A percentile compares a stretch with the other conserved stretches of the same genome.
These are phyloP conservation scores for Dalbergia oliveri DNA, from an alignment of 306 rosid genomes.

Conservation along the genomic window DNA sequence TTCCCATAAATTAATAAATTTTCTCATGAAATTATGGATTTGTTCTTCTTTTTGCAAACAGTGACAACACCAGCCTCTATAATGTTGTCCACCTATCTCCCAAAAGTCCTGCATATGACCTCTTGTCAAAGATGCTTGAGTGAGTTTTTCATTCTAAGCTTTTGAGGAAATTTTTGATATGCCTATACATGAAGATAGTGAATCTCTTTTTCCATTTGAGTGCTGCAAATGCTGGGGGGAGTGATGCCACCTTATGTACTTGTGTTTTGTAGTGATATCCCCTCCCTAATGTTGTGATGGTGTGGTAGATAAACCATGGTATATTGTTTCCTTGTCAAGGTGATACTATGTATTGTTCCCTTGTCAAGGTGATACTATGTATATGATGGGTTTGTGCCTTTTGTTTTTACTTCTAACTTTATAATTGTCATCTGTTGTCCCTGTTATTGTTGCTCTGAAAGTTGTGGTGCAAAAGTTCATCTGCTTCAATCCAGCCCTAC, in stretches of 20 bases:
- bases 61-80: constrained; percentile 80
- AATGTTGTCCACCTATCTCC: constrained; percentile 78
- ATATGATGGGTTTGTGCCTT: constrained; percentile 27
- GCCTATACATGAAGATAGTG: constrained; percentile 3
- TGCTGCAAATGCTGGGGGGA: constrained; percentile 29
- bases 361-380: constrained; percentile 27
- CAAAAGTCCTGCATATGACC: constrained; percentile 90
- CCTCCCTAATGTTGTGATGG: constrained; percentile 12
- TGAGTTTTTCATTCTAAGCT: constrained; percentile 63
- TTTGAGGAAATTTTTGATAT: constrained; percentile 2
- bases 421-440: background rate
- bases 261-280: constrained; percentile 28
- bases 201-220: constrained; percentile 22
- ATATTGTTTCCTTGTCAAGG: constrained; percentile 31
- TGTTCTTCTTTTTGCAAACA: constrained; percentile 50
- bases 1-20: background rate
- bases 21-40: constrained; percentile 32
- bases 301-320: constrained; percentile 19
- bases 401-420: constrained; percentile 28
- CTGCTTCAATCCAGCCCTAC: constrained; percentile 13
- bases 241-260: background rate
- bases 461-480: constrained; percentile 7
- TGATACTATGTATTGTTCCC: constrained; percentile 29
- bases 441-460: constrained; percentile 8
- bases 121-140: constrained; percentile 97